Evolutionary conservation across 305 asterid genomes (phyloP).

Genomic region (Petunia hybrid): DNA sequence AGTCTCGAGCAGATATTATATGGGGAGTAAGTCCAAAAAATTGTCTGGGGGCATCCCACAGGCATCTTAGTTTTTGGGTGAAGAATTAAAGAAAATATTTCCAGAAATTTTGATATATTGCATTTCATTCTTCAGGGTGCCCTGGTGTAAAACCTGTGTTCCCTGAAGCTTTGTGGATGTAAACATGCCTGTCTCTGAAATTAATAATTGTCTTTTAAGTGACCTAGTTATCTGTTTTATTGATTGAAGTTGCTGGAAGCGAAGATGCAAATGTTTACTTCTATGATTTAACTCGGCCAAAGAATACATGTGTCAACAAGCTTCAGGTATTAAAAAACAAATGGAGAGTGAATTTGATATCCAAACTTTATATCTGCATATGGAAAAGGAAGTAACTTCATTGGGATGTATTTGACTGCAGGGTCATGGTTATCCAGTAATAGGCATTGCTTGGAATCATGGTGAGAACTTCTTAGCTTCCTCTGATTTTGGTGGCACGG

Average conservation of each 20-base stretch:
- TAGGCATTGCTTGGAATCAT: slow-evolving; percentile 94
- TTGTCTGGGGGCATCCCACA: neutral
- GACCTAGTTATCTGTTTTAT: slow-evolving; percentile 34
- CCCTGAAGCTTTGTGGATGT: slow-evolving; percentile 17
- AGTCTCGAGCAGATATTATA: neutral
- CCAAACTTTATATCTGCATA: neutral
- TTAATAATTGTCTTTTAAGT: slow-evolving; percentile 31
- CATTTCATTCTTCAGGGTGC: neutral
- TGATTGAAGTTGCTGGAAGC: slow-evolving; percentile 88
- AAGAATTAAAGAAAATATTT: neutral
- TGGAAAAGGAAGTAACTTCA: neutral
- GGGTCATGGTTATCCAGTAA: slow-evolving; percentile 94
- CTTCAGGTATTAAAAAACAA: slow-evolving; percentile 62
- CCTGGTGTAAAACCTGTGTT: neutral
- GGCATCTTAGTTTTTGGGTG: neutral
- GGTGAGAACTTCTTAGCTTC: slow-evolving; percentile 96
- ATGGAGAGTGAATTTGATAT: neutral
- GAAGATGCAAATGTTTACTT: slow-evolving; percentile 94
- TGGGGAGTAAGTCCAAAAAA: neutral
- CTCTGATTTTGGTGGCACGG: slow-evolving; percentile 97
- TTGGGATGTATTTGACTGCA: slow-evolving; percentile 40
- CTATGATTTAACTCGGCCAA: slow-evolving; percentile 92
- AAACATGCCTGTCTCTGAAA: neutral
- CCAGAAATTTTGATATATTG: neutral
- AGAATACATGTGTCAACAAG: slow-evolving; percentile 92